Conservation (phyloP, 495 filamentous ascomycete species). For the Lophiostoma macrostomum region DNA sequence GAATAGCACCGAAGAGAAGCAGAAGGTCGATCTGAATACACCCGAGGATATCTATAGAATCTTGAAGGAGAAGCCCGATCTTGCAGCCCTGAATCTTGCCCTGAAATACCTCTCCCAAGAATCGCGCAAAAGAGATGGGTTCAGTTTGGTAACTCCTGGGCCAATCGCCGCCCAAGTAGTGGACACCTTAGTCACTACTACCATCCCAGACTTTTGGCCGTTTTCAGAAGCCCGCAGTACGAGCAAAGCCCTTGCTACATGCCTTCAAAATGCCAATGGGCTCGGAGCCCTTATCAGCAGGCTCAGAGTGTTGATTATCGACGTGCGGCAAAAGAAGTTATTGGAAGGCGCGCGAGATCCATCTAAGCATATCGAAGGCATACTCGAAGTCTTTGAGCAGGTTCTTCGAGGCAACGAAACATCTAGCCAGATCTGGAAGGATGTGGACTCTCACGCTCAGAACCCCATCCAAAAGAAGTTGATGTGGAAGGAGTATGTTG, state of each 20-base stretch:
- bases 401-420: constrained; percentile 57
- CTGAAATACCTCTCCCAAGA: constrained; percentile 53
- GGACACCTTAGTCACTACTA: constrained; percentile 63
- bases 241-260: constrained; percentile 55
- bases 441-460: constrained; percentile 40
- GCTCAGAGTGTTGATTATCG: constrained; percentile 53
- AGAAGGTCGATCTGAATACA: constrained; percentile 31
- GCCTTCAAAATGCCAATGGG: constrained; percentile 69
- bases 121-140: constrained; percentile 36
- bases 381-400: constrained; percentile 49
- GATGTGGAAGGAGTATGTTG: constrained; percentile 65
- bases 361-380: constrained; percentile 42
- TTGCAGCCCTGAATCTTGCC: constrained; percentile 51
- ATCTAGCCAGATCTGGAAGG: constrained; percentile 53
- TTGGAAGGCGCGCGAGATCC: constrained; percentile 40
- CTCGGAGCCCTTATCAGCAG: constrained; percentile 65
- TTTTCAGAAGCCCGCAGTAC: constrained; percentile 38
- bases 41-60: constrained; percentile 59
- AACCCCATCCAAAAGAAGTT: constrained; percentile 46
- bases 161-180: constrained; percentile 68
- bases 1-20: neutral
- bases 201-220: constrained; percentile 74
- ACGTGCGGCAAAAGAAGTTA: constrained; percentile 39
- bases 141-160: constrained; percentile 61
- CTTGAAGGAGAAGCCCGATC: constrained; percentile 63